phyloP scores from a whole-genome alignment of 345 rosid genomes.

The Clarkia xantiana region DNA sequence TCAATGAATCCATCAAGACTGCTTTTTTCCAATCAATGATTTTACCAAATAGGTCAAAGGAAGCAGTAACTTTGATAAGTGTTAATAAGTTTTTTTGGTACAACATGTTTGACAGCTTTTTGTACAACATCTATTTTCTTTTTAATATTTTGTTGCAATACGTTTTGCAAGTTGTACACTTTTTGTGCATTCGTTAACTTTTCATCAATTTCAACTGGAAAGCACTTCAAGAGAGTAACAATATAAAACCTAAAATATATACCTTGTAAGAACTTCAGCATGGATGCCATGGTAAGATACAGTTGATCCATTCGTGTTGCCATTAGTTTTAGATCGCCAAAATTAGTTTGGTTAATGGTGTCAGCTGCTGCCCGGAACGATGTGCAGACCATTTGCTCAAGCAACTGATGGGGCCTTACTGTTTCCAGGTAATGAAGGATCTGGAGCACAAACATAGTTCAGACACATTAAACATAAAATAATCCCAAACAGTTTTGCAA shows the following conservation, averaged over 20 bases:
- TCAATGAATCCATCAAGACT: neutral
- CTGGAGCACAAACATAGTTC: conserved; percentile 22
- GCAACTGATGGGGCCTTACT: conserved; percentile 75
- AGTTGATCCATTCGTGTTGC: conserved; percentile 55
- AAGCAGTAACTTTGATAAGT: neutral
- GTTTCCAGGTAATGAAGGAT: conserved; percentile 90
- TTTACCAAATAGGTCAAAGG: too few relatives aligned
- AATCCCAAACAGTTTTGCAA: neutral
- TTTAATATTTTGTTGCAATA: too few relatives aligned
- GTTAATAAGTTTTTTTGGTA: too few relatives aligned
- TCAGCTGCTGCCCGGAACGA: conserved; percentile 93
- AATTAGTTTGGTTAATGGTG: conserved; percentile 57
- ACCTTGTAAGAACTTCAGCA: conserved; percentile 59
- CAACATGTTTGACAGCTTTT: too few relatives aligned
- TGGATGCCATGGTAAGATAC: conserved; percentile 45
- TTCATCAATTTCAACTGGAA: too few relatives aligned
- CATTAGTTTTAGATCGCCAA: conserved; percentile 69
- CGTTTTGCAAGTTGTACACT: too few relatives aligned
- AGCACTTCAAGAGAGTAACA: neutral
- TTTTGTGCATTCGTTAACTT: too few relatives aligned
- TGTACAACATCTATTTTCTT: too few relatives aligned
- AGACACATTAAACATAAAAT: conserved; percentile 7
- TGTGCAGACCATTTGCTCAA: conserved; percentile 92
- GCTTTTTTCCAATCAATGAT: too few relatives aligned
- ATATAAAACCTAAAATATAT: conserved; percentile 5